A percentile compares a stretch with the other conserved stretches of the same genome.
phyloP scores from a whole-genome alignment of 441 rosid species.

The Populus hybrid region DNA sequence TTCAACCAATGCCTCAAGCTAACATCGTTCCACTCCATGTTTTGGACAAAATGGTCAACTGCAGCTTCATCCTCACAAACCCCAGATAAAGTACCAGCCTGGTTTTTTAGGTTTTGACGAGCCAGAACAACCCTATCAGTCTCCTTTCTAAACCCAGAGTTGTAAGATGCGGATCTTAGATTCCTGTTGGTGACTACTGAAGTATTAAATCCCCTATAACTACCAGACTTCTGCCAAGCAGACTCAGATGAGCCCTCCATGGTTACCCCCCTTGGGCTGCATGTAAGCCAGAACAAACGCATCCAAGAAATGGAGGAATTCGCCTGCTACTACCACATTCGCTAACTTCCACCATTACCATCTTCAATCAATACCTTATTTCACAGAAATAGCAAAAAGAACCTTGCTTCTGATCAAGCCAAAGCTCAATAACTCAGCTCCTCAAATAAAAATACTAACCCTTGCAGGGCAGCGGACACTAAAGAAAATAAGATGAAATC shows the following conservation, averaged over 20 bases:
- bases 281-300: slow-evolving; percentile 37
- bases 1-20: slow-evolving; percentile 96
- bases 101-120: slow-evolving; percentile 50
- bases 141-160: slow-evolving; percentile 42
- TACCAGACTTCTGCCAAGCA: slow-evolving; percentile 55
- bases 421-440: slow-evolving; percentile 24
- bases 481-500: slow-evolving; percentile 11
- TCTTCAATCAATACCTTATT: slow-evolving; percentile 49
- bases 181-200: slow-evolving; percentile 60
- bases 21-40: slow-evolving; percentile 70
- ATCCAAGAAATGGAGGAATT: slow-evolving; percentile 35
- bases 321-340: slow-evolving; percentile 35
- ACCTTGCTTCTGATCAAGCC: slow-evolving; percentile 18
- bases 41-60: slow-evolving; percentile 47
- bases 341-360: slow-evolving; percentile 42
- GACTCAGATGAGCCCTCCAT: slow-evolving; percentile 89
- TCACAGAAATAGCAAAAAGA: slow-evolving; percentile 19
- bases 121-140: slow-evolving; percentile 43
- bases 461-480: slow-evolving; percentile 26
- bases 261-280: slow-evolving; percentile 51
- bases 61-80: slow-evolving; percentile 52
- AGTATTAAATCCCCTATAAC: slow-evolving; percentile 56
- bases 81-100: slow-evolving; percentile 42
- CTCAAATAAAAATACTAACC: slow-evolving; percentile 15
- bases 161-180: slow-evolving; percentile 28